A percentile compares a stretch with the other conserved stretches of the same genome.
Evolutionary conservation across 1,284 basidiomycete species (phyloP).

Genomic region (Cystobasidium pallidum): DNA sequence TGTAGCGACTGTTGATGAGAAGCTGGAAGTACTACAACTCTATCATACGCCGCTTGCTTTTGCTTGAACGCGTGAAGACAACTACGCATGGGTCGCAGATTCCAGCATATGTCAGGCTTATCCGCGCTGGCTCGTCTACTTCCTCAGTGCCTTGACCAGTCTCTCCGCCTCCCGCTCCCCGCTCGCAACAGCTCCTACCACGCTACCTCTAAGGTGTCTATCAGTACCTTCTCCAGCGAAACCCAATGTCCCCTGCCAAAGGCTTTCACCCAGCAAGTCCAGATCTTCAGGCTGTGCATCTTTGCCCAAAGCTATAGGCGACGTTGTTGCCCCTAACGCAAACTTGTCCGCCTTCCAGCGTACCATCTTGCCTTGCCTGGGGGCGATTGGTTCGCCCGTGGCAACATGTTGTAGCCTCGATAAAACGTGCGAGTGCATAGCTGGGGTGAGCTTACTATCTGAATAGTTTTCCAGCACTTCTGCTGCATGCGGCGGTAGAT

Average conservation of each 20-base stretch:
- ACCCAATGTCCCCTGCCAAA: slow-evolving; percentile 59
- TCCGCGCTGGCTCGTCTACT: not conserved
- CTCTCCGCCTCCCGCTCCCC: slow-evolving; percentile 59
- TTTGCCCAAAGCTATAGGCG: slow-evolving; percentile 57
- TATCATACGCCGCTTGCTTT: too few species aligned
- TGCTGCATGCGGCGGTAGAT: slow-evolving; percentile 48
- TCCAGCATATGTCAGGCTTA: too few species aligned
- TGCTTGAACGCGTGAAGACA: too few species aligned
- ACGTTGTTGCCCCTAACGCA: slow-evolving; percentile 61
- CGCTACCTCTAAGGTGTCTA: slow-evolving; percentile 60
- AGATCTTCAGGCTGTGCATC: slow-evolving; percentile 60
- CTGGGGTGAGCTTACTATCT: slow-evolving; percentile 53
- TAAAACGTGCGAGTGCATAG: slow-evolving; percentile 57
- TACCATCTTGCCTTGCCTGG: slow-evolving; percentile 54
- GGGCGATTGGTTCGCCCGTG: slow-evolving; percentile 40
- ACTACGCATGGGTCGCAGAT: too few species aligned
- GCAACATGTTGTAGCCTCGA: slow-evolving; percentile 50
- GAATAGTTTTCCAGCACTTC: slow-evolving; percentile 47
- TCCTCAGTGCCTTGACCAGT: slow-evolving; percentile 51
- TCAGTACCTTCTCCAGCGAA: slow-evolving; percentile 64
- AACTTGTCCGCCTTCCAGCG: slow-evolving; percentile 60
- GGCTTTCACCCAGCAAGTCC: slow-evolving; percentile 58
- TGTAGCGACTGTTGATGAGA: too few species aligned
- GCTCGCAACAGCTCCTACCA: slow-evolving; percentile 59
- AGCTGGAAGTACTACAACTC: too few species aligned